Base-by-base conservation (phyloP, 208 protist genomes). In the Leishmania martiniquensis region DNA sequence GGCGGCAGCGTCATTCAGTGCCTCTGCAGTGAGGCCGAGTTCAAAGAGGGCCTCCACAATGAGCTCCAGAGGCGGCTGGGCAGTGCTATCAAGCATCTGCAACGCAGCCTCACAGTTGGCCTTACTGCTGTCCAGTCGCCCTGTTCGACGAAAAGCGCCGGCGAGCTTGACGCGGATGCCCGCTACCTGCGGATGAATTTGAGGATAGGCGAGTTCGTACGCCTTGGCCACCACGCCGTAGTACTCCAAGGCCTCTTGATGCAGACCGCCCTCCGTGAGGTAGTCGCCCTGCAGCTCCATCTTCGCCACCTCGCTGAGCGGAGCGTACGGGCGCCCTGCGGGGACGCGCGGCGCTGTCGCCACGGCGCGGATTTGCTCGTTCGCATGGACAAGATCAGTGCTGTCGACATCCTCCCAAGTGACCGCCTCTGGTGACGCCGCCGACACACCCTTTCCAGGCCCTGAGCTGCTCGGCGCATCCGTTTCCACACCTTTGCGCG, bases 251-350 rank as follows among this genome's bases (percentile, higher is more conserved):
- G 94, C 92, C 83, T 97, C 92, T 76, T 97, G 94, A 80, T 93
- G 87, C 34, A 96, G 75, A 25, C 87, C 87, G 15, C 92, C 94
- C 63, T 97, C 92, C 32, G 89, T 93, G 66, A 90, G 81, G 78
- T 97, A 97, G 75, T 97, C 94, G 1, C 86, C 94, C 66, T 93
- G 91, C 51, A 97, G 81, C 83, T 97, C 92, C 75, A 97, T 76
- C 84, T 96, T 95, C 20, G 92, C 94, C 37, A 92, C 90, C 76
- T 97, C 90, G 22, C 83, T 84, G 39, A 97, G 89, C 1, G 94
- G 94, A 20, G 93, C 91, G 78, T 96, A 95, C 47, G 88, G 88
- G 37, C 91, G 87, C 77, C 67, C 51, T n/a, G 76, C 51, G 17
- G 72, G 62, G 51, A 68, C 39, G 29, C 68, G 42, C 1, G 65